A percentile compares a stretch with the other conserved stretches of the same genome.
These are phyloP conservation scores for Chrysanthemum makinoi DNA, from an alignment of 129 eudicot species.

Conservation along the genomic window DNA sequence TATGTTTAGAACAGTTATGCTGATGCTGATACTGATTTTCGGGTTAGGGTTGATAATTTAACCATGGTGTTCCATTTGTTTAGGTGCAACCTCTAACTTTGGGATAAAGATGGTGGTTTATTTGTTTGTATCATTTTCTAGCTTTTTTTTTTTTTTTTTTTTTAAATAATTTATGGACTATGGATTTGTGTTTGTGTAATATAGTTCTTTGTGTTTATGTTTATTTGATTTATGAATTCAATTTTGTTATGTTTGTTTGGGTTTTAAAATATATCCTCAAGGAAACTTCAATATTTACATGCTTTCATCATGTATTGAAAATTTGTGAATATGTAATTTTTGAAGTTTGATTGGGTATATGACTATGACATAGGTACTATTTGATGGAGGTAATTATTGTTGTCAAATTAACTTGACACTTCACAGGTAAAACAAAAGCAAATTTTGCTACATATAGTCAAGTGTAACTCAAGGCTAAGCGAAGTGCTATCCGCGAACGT, in stretches of 20 bases:
- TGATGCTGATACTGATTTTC: constrained; percentile 15
- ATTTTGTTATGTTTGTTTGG: too few relatives aligned
- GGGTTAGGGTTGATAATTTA: constrained; percentile 26
- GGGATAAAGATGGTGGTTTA: constrained; percentile 28
- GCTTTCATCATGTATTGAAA: neutral
- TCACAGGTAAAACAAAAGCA: too few relatives aligned
- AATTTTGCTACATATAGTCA: too few relatives aligned
- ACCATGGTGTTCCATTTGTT: constrained; percentile 13
- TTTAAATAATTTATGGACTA: constrained; percentile 31
- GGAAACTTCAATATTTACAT: neutral
- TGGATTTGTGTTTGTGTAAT: constrained; percentile 28
- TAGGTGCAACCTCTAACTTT: constrained; percentile 29
- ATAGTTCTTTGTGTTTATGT: constrained; percentile 27
- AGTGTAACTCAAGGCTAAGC: too few relatives aligned
- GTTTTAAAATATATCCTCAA: too few relatives aligned
- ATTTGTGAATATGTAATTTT: too few relatives aligned
- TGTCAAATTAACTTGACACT: too few relatives aligned
- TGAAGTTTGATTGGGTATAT: too few relatives aligned
- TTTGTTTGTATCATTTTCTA: constrained; percentile 29
- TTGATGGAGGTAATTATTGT: too few relatives aligned
- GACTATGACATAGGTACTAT: too few relatives aligned
- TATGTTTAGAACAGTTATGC: too few relatives aligned
- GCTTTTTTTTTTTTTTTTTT: constrained; percentile 1
- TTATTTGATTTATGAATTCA: neutral
- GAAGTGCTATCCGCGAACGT: too few relatives aligned